These are phyloP conservation scores for Phylloporus sp. DNA, from an alignment of 768 basidiomycete species.

Conservation along the genomic window DNA sequence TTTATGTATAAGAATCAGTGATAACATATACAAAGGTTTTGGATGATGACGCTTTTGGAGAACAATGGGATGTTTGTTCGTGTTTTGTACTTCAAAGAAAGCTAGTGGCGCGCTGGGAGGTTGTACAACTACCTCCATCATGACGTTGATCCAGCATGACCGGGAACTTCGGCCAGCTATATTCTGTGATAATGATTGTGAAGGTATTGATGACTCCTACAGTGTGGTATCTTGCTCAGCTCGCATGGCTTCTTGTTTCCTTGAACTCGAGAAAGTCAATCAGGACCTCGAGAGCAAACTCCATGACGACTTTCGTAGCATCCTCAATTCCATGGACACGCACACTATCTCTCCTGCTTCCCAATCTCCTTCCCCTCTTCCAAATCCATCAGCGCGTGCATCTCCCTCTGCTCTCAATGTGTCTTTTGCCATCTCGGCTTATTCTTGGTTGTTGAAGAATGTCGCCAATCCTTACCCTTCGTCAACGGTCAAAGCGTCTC, in stretches of 20 bases:
- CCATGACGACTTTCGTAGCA: not conserved
- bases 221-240: not conserved
- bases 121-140: not conserved
- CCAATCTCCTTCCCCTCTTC: not conserved
- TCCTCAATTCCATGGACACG: not conserved
- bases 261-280: not conserved
- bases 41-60: not conserved
- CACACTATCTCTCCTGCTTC: not conserved
- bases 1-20: too few species aligned
- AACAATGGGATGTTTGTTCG: not conserved
- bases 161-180: not conserved
- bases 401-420: not conserved
- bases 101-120: not conserved
- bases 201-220: not conserved
- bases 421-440: slow-evolving; percentile 20
- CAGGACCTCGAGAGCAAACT: not conserved
- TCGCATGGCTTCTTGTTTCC: not conserved
- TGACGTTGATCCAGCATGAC: not conserved
- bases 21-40: too few species aligned
- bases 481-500: slow-evolving; percentile 15
- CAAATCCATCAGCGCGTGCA: not conserved
- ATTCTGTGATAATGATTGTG: not conserved
- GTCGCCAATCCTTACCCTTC: slow-evolving; percentile 52
- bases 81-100: not conserved
- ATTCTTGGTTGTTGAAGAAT: slow-evolving; percentile 43